Base-by-base conservation (phyloP, 306 rosid species). In the Vigna reflexopilosa region DNA sequence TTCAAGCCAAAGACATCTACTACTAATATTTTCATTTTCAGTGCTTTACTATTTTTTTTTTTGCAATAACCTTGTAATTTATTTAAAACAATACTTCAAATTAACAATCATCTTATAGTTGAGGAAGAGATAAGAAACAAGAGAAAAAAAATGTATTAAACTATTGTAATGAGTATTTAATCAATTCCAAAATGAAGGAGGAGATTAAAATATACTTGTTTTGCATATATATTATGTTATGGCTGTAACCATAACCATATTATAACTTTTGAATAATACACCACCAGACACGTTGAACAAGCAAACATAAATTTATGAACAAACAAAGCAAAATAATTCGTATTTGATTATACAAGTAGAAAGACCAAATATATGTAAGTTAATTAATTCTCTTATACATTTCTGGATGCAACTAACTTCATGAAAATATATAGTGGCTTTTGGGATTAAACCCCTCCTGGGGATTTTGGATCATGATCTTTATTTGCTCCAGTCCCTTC, bases 401-500 rank as follows among this genome's bases (percentile, higher is more conserved):
- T 65, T 17, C 17, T 4, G n/a, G 26, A 17, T 24, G 16, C 56
- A 69, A 52, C 50, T 12, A 72, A 54, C 20, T 65, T 72, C 44
- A 72, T 63, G 36, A 12, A 40, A 73, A 77, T 34, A 34, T 42
- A 42, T 56, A 56, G 0, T 3, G 20, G 55, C 22, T 59, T 50
- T 34, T 42, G 65, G 65, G 75, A 36, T 73, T 40, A 86, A 80
- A 3, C 34, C 30, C 52, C 50, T 79, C 83, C 75, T 47, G 87
- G 87, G 68, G 89, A 19, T 73, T 80, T 86, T 7, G 89, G 89
- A 0, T 86, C 87, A 69, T 86, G 89, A 77, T 83, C 87, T 62
- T 9, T 77, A 49, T 86, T 86, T 26, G 89, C 87, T 42, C 87
- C 89, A 0, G 89, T 83, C 3, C 89, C 89, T 54, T 49, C 89